phyloP scores from a whole-genome alignment of 1,139 yeast genomes.

The Hyphopichia burtonii region DNA sequence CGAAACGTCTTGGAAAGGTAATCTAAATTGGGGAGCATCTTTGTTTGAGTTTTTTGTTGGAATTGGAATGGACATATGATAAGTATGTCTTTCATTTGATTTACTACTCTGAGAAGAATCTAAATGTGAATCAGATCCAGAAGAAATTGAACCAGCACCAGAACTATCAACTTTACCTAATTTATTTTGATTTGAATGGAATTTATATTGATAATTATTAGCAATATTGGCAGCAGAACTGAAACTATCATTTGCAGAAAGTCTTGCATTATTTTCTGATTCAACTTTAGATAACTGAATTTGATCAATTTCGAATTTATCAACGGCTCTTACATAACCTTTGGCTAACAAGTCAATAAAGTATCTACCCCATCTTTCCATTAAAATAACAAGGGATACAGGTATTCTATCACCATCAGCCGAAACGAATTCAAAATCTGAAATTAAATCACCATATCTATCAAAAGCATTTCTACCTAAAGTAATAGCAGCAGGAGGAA shows the following conservation, averaged over 20 bases:
- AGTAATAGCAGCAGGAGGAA: slow-evolving; percentile 75
- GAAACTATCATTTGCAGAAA: background rate
- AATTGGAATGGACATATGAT: slow-evolving; percentile 17
- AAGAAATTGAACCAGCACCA: slow-evolving; percentile 1
- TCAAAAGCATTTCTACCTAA: slow-evolving; percentile 74
- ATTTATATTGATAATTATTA: background rate
- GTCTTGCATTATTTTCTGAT: background rate
- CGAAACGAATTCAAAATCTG: slow-evolving; percentile 71
- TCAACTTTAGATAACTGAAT: slow-evolving; percentile 5
- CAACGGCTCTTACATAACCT: slow-evolving; percentile 61
- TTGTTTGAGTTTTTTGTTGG: slow-evolving; percentile 23
- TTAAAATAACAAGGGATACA: slow-evolving; percentile 55
- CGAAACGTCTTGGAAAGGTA: slow-evolving; percentile 59
- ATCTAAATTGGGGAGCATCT: slow-evolving; percentile 52
- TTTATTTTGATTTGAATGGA: background rate
- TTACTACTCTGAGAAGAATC: background rate
- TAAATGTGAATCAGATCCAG: background rate
- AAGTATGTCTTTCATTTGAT: slow-evolving; percentile 1
- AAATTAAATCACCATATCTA: slow-evolving; percentile 58
- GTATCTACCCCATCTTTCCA: slow-evolving; percentile 74
- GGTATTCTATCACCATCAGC: slow-evolving; percentile 66
- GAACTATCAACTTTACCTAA: background rate
- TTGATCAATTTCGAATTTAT: slow-evolving; percentile 42
- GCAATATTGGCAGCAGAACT: background rate
- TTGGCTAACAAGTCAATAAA: slow-evolving; percentile 60